Evolutionary conservation across 2,329 filamentous ascomycete species (phyloP).

Genomic region (Nemania sp.): DNA sequence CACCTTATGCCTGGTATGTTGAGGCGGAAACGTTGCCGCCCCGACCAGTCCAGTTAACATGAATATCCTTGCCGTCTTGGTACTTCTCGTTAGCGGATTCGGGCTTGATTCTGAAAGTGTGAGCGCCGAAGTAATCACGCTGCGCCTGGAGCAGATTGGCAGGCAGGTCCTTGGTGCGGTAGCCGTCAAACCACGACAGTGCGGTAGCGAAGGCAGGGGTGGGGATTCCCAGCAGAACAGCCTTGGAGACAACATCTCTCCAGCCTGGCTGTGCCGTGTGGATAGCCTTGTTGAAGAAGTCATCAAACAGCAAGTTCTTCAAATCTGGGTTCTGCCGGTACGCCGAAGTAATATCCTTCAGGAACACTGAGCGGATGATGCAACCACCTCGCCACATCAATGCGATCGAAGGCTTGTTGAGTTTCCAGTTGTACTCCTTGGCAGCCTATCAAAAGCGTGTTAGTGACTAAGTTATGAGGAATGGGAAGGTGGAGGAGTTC

Average conservation of each 20-base stretch:
- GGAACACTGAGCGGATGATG: slow-evolving; percentile 99
- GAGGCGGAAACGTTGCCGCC: slow-evolving; percentile 97
- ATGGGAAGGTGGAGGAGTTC: neutral
- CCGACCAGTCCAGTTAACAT: slow-evolving; percentile 99
- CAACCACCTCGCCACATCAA: slow-evolving; percentile 99
- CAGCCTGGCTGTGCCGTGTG: slow-evolving; percentile 92
- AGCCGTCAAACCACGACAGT: slow-evolving; percentile 97
- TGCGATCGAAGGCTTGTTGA: slow-evolving; percentile 99
- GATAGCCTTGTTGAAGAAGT: slow-evolving; percentile 99
- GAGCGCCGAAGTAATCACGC: slow-evolving; percentile 98
- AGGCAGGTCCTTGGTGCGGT: slow-evolving; percentile 94
- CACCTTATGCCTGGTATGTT: slow-evolving; percentile 86
- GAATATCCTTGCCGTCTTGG: slow-evolving; percentile 82
- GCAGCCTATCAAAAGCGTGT: slow-evolving; percentile 65
- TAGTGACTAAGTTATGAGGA: slow-evolving; percentile 8
- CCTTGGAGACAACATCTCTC: slow-evolving; percentile 89
- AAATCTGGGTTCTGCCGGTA: slow-evolving; percentile 94
- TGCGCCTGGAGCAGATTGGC: slow-evolving; percentile 98
- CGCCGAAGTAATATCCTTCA: slow-evolving; percentile 98
- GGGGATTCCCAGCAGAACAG: slow-evolving; percentile 91
- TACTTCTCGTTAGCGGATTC: slow-evolving; percentile 78
- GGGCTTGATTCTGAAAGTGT: slow-evolving; percentile 88
- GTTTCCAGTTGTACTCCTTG: slow-evolving; percentile 95
- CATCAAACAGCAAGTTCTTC: slow-evolving; percentile 97
- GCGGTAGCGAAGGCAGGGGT: slow-evolving; percentile 96